A percentile compares a stretch with the other conserved stretches of the same genome.
These are phyloP conservation scores for Paramecium octaurelia DNA, from an alignment of 73 alveolate genomes.

Conservation along the genomic window DNA sequence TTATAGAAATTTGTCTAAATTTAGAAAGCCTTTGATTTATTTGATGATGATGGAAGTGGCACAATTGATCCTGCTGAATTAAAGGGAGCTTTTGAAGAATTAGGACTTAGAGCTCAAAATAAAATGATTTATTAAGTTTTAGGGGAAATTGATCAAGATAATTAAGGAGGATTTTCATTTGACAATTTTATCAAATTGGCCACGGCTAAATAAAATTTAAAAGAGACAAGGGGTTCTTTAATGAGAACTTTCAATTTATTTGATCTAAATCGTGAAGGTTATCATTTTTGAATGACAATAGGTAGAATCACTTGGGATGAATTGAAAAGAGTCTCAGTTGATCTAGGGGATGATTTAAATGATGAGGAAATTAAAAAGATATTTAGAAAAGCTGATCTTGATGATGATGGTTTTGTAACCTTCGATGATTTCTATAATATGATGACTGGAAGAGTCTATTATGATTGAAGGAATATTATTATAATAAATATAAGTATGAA, in stretches of 20 bases:
- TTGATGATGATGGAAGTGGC: conserved; percentile 91
- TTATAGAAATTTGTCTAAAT: neutral
- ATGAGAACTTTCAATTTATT: conserved; percentile 50
- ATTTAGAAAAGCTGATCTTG: conserved; percentile 66
- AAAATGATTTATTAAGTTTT: conserved; percentile 89
- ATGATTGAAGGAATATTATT: neutral
- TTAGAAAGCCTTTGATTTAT: conserved; percentile 89
- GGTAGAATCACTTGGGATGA: conserved; percentile 83
- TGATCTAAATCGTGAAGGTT: conserved; percentile 46
- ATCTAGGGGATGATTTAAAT: conserved; percentile 91
- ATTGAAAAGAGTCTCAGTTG: conserved; percentile 85
- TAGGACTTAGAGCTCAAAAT: conserved; percentile 88
- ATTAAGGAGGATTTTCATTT: conserved; percentile 87
- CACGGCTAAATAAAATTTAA: conserved; percentile 47
- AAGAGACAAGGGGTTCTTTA: conserved; percentile 70
- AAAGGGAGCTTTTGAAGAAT: conserved; percentile 87
- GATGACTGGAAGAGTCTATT: conserved; percentile 55
- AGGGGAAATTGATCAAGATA: conserved; percentile 89
- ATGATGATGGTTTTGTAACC: conserved; percentile 51
- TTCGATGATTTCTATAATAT: conserved; percentile 54
- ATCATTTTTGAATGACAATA: conserved; percentile 43
- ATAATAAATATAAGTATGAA: neutral
- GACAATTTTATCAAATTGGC: conserved; percentile 88
- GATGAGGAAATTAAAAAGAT: conserved; percentile 90
- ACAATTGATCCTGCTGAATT: conserved; percentile 93